Base-by-base conservation (phyloP, 2,329 filamentous ascomycete genomes). In the Penicillium sp. region DNA sequence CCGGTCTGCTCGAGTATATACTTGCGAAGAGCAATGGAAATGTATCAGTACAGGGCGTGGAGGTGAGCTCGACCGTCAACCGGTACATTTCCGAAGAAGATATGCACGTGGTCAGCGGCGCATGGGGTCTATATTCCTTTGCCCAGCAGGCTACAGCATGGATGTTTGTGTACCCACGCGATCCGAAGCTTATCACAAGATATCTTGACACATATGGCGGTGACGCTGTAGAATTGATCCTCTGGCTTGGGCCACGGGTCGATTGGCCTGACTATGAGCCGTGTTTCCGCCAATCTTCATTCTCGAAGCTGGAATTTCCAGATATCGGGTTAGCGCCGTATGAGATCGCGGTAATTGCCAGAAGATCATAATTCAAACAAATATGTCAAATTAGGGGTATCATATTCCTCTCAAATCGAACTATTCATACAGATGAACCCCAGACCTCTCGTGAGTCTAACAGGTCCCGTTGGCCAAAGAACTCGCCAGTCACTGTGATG, bases 381-480 rank as follows among this genome's bases (percentile, higher is more conserved):
- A 29, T 25, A 26, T 44, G 23, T 25, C 43, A 16, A 27, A 26
- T 31, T 49, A n/a, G 19, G 50, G 60, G 50, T 56, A 60, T 58
- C 50, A 52, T 26, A n/a, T 23, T 23, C 42, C n/a, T 45, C 37
- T 43, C 50, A 29, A 21, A n/a, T 42, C 39, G 21, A 33, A 19
- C 44, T 31, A 50, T 48, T 47, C 27, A 50, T 11, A 39, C 48
- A 11, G 48, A 16, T n/a, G 13, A 5, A 31, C 1, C 31, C 81
- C 83, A 85, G 19, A 75, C 57, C 57, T 88, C 84, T 57, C 92
- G 84, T 60, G 88, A 90, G 67, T 90, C 86, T 49, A 97, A 82
- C 61, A 97, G 76, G 74, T 98, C 93, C 62, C 88, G 83, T 76
- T 98, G 93, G 1, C 93, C 92, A 75, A 93, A 98, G 63, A 90